Percentiles rank a stretch among this genome's conserved stretches.
phyloP scores from a whole-genome alignment of 2,329 filamentous ascomycete species.

The Elsinoe australis region DNA sequence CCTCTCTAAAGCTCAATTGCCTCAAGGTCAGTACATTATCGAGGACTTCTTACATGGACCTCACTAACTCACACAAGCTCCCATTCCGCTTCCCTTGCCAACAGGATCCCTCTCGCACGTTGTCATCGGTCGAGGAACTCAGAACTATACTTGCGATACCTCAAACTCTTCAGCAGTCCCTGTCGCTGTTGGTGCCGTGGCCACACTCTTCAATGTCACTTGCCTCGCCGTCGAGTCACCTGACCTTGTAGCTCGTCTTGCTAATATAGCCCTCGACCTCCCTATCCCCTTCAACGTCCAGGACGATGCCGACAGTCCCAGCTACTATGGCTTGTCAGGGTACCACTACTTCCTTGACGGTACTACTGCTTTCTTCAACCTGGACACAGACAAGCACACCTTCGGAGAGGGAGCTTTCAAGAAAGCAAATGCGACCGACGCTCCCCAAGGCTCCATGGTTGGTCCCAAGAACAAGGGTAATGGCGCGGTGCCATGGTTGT shows the following conservation, averaged over 20 bases:
- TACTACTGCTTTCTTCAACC: conserved; percentile 71
- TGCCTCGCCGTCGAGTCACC: conserved; percentile 67
- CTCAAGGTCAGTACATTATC: conserved; percentile 20
- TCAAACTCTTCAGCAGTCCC: conserved; percentile 54
- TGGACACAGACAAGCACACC: conserved; percentile 49
- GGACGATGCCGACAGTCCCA: conserved; percentile 39
- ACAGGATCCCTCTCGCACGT: conserved; percentile 64
- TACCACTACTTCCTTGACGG: conserved; percentile 71
- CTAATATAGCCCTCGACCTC: conserved; percentile 61
- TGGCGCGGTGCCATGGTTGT: conserved; percentile 72
- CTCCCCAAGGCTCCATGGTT: conserved; percentile 53
- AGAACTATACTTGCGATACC: conserved; percentile 81
- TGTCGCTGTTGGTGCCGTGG: conserved; percentile 62
- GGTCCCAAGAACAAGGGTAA: conserved; percentile 54
- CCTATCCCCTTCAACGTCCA: conserved; percentile 39
- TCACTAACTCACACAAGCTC: conserved; percentile 22
- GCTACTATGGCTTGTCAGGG: conserved; percentile 59
- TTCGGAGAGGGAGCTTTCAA: conserved; percentile 56
- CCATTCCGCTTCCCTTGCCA: conserved; percentile 51
- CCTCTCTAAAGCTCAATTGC: conserved; percentile 22
- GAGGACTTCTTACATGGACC: background rate
- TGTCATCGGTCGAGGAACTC: conserved; percentile 76
- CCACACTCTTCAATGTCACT: conserved; percentile 79
- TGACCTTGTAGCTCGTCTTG: conserved; percentile 56
- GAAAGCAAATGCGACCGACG: conserved; percentile 54